phyloP scores from a whole-genome alignment of 2,329 filamentous ascomycete genomes.

The Colletotrichum sojae region DNA sequence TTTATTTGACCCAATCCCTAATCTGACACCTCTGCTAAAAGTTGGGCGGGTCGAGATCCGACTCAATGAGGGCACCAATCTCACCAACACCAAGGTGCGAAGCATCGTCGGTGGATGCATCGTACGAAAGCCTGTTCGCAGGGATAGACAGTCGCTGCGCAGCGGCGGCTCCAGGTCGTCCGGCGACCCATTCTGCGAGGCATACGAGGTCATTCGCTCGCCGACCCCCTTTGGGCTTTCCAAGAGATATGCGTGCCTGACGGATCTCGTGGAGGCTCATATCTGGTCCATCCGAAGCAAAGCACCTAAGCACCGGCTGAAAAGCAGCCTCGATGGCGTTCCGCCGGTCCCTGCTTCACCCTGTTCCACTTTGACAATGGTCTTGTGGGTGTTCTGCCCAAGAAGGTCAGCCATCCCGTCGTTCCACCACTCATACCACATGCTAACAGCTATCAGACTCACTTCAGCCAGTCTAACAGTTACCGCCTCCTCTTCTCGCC shows the following conservation, averaged over 20 bases:
- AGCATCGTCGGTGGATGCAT: slow-evolving; percentile 49
- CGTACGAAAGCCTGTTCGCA: slow-evolving; percentile 47
- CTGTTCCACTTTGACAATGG: slow-evolving; percentile 50
- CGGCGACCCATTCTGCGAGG: slow-evolving; percentile 51
- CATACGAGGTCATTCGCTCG: slow-evolving; percentile 34
- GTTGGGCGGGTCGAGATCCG: slow-evolving; percentile 42
- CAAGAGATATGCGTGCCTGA: no score
- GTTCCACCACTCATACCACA: no score
- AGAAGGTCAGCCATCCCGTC: no score
- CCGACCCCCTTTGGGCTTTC: slow-evolving; percentile 45
- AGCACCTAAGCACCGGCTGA: not conserved
- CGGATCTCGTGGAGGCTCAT: no score
- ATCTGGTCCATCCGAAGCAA: no score
- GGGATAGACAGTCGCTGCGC: slow-evolving; percentile 47
- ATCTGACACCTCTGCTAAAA: no score
- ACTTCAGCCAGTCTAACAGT: no score
- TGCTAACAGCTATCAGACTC: no score
- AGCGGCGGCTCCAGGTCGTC: slow-evolving; percentile 43
- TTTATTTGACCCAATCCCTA: no score
- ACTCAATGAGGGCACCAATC: slow-evolving; percentile 52
- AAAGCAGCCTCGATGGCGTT: slow-evolving; percentile 30
- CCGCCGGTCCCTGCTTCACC: slow-evolving; percentile 14
- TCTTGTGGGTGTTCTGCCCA: slow-evolving; percentile 55
- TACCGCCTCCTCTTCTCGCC: no score
- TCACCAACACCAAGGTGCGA: slow-evolving; percentile 53